Conservation (phyloP, 805 yeast genomes). For the Saccharomycopsis selenospora region DNA sequence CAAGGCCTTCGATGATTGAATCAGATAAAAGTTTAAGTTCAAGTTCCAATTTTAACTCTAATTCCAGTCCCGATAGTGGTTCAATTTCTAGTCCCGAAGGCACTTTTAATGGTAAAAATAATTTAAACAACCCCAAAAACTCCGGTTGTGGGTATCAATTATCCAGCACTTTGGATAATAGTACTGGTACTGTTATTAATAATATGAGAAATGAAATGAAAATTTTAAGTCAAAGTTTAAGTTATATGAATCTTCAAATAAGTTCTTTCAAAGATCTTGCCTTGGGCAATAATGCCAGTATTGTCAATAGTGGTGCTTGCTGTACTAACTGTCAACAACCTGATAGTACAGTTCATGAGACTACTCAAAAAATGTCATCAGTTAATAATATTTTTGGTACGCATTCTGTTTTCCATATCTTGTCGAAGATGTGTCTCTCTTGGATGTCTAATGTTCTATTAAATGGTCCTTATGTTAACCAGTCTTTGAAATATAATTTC, state of each 20-base stretch:
- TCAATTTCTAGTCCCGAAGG: too few relatives aligned
- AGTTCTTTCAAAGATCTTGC: not conserved
- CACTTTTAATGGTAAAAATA: too few relatives aligned
- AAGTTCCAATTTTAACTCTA: not conserved
- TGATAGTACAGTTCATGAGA: not conserved
- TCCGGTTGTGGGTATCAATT: too few relatives aligned
- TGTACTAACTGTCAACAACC: not conserved
- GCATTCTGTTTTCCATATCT: not conserved
- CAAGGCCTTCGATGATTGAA: too few relatives aligned
- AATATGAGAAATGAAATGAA: not conserved
- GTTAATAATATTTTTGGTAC: not conserved
- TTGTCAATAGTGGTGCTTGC: not conserved
- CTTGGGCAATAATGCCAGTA: not conserved
- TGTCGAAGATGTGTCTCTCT: constrained; percentile 1
- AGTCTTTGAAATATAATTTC: not conserved
- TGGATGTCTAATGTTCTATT: not conserved
- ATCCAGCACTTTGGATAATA: too few relatives aligned
- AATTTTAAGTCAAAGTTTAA: not conserved
- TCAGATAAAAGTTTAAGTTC: too few relatives aligned
- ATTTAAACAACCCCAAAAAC: too few relatives aligned
- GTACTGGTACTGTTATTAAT: not conserved
- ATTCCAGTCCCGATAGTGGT: not conserved
- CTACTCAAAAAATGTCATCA: not conserved
- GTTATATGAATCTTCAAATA: not conserved
- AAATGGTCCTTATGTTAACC: not conserved